Evolutionary conservation across 192 early-diverging fungal genomes (phyloP), one percentile per base, ranked within the genome.

Genomic region (Thamnidium elegans): DNA sequence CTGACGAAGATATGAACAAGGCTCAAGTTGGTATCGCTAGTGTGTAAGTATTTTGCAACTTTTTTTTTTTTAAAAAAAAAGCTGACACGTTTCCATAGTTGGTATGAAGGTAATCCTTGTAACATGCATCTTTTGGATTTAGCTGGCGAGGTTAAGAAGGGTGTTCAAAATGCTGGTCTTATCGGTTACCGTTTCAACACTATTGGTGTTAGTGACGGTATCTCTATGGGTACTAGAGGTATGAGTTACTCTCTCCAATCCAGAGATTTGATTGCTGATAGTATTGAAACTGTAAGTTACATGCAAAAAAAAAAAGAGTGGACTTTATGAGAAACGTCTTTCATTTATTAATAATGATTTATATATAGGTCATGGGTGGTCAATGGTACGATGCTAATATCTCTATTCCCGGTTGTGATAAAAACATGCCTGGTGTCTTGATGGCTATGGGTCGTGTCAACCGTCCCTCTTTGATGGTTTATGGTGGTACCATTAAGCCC

Each of bases 321-420:
- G n/a, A n/a, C n/a, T n/a, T n/a, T n/a, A n/a, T n/a, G n/a, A n/a
- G n/a, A n/a, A n/a, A n/a, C n/a, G n/a, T n/a, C n/a, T n/a, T n/a
- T n/a, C n/a, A n/a, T 26, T 26, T 26, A 26, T 10, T 52, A 52
- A 66, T 7, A 9, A 56, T 30, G 10, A 15, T 50, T 32, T 39
- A 39, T 9, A 39, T 9, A 23, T 55, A 89, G 87, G 81, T 96
- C 13, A 99, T 99, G 97, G 79, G 87, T 44, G 94, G 87, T 3
- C 94, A 97, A 76, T 98, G 93, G 92, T 99, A 99, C 65, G 97
- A 99, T 72, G 97, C 86, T 63, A 99, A 99, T 73, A 96, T 99
- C 72, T 92, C 94, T 7, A 76, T 99, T 39, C 97, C 97, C 5
- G 95, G 94, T 52, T 91, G 92, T 43, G 90, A 91, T 74, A 91